phyloP scores from a whole-genome alignment of 495 filamentous ascomycete genomes.

The Tuber magnatum region DNA sequence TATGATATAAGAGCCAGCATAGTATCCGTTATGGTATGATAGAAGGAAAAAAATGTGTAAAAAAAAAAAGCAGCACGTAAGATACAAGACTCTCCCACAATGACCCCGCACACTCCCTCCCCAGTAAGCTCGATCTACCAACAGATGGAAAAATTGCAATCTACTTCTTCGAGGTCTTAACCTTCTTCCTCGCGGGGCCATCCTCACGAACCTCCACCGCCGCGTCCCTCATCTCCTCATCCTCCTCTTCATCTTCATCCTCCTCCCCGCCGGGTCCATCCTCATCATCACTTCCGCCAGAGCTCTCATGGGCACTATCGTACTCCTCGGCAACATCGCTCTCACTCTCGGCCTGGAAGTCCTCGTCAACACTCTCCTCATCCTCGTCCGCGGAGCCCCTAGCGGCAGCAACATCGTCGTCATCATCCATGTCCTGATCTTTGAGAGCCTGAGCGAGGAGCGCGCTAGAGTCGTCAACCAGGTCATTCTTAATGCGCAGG shows the following conservation, averaged over 20 bases:
- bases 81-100: constrained; percentile 5
- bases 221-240: constrained; percentile 38
- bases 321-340: constrained; percentile 95
- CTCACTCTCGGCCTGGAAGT: constrained; percentile 86
- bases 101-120: background rate
- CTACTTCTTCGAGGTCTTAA: constrained; percentile 40
- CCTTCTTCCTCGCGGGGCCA: constrained; percentile 40
- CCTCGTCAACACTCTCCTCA: constrained; percentile 78
- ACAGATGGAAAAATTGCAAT: background rate
- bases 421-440: constrained; percentile 61
- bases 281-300: constrained; percentile 60
- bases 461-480: constrained; percentile 53
- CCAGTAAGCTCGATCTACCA: background rate
- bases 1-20: background rate
- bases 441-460: constrained; percentile 42
- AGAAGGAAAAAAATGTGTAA: background rate
- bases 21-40: background rate
- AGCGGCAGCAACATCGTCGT: constrained; percentile 68
- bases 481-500: constrained; percentile 95
- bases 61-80: background rate
- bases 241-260: constrained; percentile 47
- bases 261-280: constrained; percentile 46
- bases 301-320: constrained; percentile 82
- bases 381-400: constrained; percentile 89
- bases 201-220: constrained; percentile 24